Evolutionary conservation across 1,139 yeast species (phyloP).

Genomic region (Candida freyschussii): DNA sequence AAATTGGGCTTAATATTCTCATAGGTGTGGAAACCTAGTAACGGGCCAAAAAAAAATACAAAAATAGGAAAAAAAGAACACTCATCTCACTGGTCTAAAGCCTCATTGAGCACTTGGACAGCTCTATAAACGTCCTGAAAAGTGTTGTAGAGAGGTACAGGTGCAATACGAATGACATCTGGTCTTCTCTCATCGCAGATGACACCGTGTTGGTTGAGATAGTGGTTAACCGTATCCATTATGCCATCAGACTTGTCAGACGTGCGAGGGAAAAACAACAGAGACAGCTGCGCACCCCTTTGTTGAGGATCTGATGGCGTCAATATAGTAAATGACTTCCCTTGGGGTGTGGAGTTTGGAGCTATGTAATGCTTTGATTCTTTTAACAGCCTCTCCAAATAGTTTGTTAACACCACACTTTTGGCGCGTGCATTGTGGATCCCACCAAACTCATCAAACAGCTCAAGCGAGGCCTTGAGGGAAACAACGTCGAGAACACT

Average conservation of each 20-base stretch:
- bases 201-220: slow-evolving; percentile 51
- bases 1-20: no score
- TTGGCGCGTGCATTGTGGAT: slow-evolving; percentile 50
- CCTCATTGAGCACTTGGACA: slow-evolving; percentile 41
- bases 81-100: slow-evolving; percentile 28
- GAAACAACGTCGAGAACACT: slow-evolving; percentile 80
- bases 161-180: slow-evolving; percentile 79
- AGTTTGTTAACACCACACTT: slow-evolving; percentile 54
- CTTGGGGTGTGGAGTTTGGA: slow-evolving; percentile 17
- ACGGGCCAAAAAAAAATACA: not conserved
- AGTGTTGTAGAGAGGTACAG: slow-evolving; percentile 77
- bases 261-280: slow-evolving; percentile 53
- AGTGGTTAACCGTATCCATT: slow-evolving; percentile 58
- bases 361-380: slow-evolving; percentile 41
- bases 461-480: slow-evolving; percentile 57
- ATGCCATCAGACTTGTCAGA: slow-evolving; percentile 36
- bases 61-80: no score
- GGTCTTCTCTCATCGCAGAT: slow-evolving; percentile 90
- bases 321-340: slow-evolving; percentile 57
- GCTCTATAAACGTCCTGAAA: slow-evolving; percentile 57
- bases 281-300: slow-evolving; percentile 80
- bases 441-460: slow-evolving; percentile 62
- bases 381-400: slow-evolving; percentile 44
- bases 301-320: slow-evolving; percentile 58
- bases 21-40: no score